Conservation (phyloP, 805 yeast genomes). For the Cephaloascus fragrans region DNA sequence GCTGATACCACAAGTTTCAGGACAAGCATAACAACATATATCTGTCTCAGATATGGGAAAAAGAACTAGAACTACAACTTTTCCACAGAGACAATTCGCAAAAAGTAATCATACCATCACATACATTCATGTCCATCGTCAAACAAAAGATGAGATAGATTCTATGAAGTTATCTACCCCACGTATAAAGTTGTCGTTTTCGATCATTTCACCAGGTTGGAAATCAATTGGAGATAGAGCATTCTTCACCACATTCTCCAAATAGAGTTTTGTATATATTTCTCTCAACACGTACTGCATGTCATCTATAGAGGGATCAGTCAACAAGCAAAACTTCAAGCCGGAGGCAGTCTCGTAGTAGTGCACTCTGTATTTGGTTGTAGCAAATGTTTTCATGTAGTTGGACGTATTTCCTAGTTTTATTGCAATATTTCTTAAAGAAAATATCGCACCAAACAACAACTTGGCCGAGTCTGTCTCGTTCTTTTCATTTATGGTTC, state of each 20-base stretch:
- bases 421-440: constrained; percentile 67
- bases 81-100: no score
- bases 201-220: constrained; percentile 37
- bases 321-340: constrained; percentile 61
- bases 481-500: constrained; percentile 41
- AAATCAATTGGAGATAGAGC: constrained; percentile 53
- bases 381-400: constrained; percentile 45
- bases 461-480: constrained; percentile 69
- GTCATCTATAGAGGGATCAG: constrained; percentile 53
- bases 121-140: no score
- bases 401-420: constrained; percentile 29
- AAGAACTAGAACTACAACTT: no score
- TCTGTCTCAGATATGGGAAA: no score
- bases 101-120: neutral
- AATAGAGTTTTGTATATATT: constrained; percentile 49
- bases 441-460: constrained; percentile 76
- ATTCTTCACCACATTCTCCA: constrained; percentile 54
- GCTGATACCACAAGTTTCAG: no score
- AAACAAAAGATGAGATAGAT: no score
- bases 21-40: no score
- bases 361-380: constrained; percentile 73
- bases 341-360: constrained; percentile 73
- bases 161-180: constrained; percentile 37
- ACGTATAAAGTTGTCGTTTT: constrained; percentile 44
- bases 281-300: constrained; percentile 45